phyloP scores from a whole-genome alignment of 768 basidiomycete genomes.

The Mycena indigotica region DNA sequence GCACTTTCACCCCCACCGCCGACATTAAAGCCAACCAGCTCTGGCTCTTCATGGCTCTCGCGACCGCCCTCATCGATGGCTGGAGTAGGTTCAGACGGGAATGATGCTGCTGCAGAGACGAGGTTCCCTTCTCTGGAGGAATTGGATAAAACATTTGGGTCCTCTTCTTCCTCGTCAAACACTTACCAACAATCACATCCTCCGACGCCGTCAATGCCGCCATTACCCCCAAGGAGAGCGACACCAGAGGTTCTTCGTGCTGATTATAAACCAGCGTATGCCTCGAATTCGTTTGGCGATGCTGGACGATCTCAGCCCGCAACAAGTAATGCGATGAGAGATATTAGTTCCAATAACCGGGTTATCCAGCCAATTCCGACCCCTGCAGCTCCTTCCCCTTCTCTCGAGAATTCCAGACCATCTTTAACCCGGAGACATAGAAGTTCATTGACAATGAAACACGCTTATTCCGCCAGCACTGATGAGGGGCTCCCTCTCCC shows the following conservation, averaged over 20 bases:
- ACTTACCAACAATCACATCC: slow-evolving; percentile 6
- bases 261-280: slow-evolving; percentile 5
- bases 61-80: slow-evolving; percentile 33
- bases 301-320: slow-evolving; percentile 57
- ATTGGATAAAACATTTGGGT: slow-evolving; percentile 59
- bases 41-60: slow-evolving; percentile 35
- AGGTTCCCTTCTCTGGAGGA: slow-evolving; percentile 90
- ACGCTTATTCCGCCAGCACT: slow-evolving; percentile 21
- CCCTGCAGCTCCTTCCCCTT: slow-evolving; percentile 1
- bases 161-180: slow-evolving; percentile 19
- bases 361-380: slow-evolving; percentile 10
- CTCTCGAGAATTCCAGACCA: slow-evolving; percentile 36
- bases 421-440: slow-evolving; percentile 51
- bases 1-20: slow-evolving; percentile 35
- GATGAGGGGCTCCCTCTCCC: slow-evolving; percentile 3
- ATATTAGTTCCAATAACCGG: slow-evolving; percentile 24
- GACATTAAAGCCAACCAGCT: slow-evolving; percentile 28
- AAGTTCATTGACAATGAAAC: slow-evolving; percentile 50
- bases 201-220: slow-evolving; percentile 4
- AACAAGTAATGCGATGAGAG: slow-evolving; percentile 56
- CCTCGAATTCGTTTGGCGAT: slow-evolving; percentile 23
- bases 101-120: slow-evolving; percentile 64
- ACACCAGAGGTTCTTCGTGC: slow-evolving; percentile 1
- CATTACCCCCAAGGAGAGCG: slow-evolving; percentile 10
- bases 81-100: slow-evolving; percentile 35